Base-by-base conservation (phyloP, 208 protist species). In the Wallacemonas sp. region DNA sequence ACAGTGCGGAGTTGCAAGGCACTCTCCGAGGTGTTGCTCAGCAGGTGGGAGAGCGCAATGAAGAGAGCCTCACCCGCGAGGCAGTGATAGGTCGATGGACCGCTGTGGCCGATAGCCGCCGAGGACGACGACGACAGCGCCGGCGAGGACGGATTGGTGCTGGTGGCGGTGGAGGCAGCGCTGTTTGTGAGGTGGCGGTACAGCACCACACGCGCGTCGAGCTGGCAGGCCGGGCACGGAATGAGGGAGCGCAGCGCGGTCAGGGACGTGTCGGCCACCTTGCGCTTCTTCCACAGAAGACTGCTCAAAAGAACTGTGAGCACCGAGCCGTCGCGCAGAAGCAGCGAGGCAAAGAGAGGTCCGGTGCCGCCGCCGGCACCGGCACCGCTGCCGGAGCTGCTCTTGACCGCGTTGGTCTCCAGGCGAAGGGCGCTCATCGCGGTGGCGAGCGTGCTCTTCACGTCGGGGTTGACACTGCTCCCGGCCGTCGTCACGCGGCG, bases 271-370 rank as follows among this genome's bases (percentile, higher is more conserved):
- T 84, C 81, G 5, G 72, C 68, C 18, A 88, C 64, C 71, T 84
- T 87, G 38, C 50, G 77, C 49, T 83, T 85, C 61, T 77, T 80
- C 57, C 76, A 75, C 63, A 81, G 82, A 22, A 88, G 67, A 18
- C 72, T 64, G 44, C 78, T 80, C 16, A 93, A 72, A 25, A 93
- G 55, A 29, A 67, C 71, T 32, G 79, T 66, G 67, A 79, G 81
- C n/a, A 76, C 20, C 32, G 62, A 33, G 61, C 62, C 14, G 41
- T 62, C 36, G 49, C 49, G 36, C 55, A 50, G n/a, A 50, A 65
- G 59, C 25, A 29, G 10, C n/a, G 36, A 16, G 28, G 48, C 1
- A 1, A 55, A 55, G 7, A 32, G 7, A 20, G 7, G 7, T 8
- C 42, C 42, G 26, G 29, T 38, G 50, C 55, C 31, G 44, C 26